Evolutionary conservation across 345 rosid genomes (phyloP).

Genomic region (Citrus australasica): DNA sequence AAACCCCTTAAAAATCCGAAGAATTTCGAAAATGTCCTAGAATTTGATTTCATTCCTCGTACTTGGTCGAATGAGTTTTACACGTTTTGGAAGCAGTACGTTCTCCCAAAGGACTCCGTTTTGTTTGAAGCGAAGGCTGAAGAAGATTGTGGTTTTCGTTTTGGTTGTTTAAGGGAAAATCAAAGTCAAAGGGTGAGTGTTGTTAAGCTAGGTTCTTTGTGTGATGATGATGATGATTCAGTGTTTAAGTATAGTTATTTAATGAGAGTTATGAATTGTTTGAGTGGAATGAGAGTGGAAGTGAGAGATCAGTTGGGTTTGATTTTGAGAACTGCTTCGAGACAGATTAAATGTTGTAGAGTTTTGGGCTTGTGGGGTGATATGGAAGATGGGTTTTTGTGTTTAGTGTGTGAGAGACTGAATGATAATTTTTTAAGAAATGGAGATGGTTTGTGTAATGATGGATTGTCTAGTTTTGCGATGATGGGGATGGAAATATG

Average conservation of each 20-base stretch:
- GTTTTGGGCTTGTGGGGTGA: constrained; percentile 83
- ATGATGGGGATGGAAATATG: constrained; percentile 66
- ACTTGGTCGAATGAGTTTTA: constrained; percentile 70
- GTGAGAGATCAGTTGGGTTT: constrained; percentile 43
- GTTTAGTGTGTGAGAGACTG: constrained; percentile 56
- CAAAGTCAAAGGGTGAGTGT: constrained; percentile 40
- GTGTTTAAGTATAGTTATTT: constrained; percentile 48
- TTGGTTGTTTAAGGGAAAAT: constrained; percentile 13
- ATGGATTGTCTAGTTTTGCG: constrained; percentile 46
- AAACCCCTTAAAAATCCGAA: constrained; percentile 11
- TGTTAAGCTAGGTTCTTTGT: constrained; percentile 41
- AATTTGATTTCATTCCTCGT: constrained; percentile 35
- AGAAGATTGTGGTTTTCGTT: constrained; percentile 11
- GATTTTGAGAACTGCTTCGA: constrained; percentile 36
- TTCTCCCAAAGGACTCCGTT: constrained; percentile 46
- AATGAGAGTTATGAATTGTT: constrained; percentile 45
- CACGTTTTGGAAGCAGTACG: constrained; percentile 54
- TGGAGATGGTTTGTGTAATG: constrained; percentile 23
- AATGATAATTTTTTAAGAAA: constrained; percentile 14
- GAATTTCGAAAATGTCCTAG: constrained; percentile 7
- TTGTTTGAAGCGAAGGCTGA: constrained; percentile 11
- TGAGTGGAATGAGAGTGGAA: constrained; percentile 50
- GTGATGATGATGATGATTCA: constrained; percentile 23
- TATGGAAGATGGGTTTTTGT: constrained; percentile 47
- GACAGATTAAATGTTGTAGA: constrained; percentile 32